A percentile compares a stretch with the other conserved stretches of the same genome.
These are phyloP conservation scores for Chalciporus chontae DNA, from an alignment of 768 basidiomycete genomes.

Conservation along the genomic window DNA sequence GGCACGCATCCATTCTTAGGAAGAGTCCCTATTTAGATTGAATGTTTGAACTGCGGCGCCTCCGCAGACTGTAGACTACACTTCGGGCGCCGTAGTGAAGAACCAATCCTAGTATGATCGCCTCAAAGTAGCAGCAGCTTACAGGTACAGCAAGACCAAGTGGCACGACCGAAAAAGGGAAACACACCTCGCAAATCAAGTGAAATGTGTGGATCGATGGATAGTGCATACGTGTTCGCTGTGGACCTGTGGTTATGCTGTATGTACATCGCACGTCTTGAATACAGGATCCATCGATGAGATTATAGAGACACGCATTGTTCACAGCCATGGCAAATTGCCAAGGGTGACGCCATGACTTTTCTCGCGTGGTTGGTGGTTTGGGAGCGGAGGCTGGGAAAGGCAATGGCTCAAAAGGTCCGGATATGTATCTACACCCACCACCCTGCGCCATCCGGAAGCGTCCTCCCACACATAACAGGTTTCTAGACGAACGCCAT, in stretches of 20 bases:
- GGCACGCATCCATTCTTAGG: too few species aligned
- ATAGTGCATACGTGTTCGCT: slow-evolving; percentile 1
- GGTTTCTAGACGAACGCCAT: not conserved
- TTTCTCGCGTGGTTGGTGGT: slow-evolving; percentile 2
- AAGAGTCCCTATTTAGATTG: too few species aligned
- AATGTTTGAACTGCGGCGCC: too few species aligned
- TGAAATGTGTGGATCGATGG: slow-evolving; percentile 16
- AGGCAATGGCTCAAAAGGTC: not conserved
- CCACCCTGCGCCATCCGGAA: slow-evolving; percentile 19
- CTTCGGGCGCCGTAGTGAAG: too few species aligned
- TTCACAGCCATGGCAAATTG: not conserved
- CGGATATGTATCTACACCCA: not conserved
- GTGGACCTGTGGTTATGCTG: slow-evolving; percentile 1
- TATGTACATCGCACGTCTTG: not conserved
- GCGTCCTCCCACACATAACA: slow-evolving; percentile 7
- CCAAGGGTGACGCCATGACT: slow-evolving; percentile 6
- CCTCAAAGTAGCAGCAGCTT: not conserved
- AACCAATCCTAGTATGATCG: not conserved
- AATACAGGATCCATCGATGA: slow-evolving; percentile 18
- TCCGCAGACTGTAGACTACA: too few species aligned
- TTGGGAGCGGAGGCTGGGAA: not conserved
- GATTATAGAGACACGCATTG: slow-evolving; percentile 11
- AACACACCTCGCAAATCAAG: slow-evolving; percentile 1
- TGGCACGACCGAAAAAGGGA: slow-evolving; percentile 4
- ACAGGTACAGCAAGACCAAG: slow-evolving; percentile 1